Evolutionary conservation across 75 land plant species (phyloP), one percentile per base, ranked within the genome.

Genomic region (Picea glauca): DNA sequence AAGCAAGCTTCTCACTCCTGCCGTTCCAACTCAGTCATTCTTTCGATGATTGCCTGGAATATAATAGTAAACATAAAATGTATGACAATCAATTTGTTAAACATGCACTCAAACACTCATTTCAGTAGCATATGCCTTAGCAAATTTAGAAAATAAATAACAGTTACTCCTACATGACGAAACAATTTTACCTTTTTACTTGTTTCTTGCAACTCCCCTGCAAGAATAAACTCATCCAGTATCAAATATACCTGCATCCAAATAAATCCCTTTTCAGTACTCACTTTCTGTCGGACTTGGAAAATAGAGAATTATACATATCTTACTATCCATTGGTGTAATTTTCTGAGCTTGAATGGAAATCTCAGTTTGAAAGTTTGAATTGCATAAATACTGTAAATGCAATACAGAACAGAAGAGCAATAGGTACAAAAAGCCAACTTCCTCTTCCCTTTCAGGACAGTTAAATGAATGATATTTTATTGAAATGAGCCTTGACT

Each of bases 221-320:
- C 98, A 86, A 96, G 96, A 82, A 96, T 96, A 75, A 96, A 96
- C 80, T 96, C 98, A 68, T 96, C 98, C 62, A 96, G 77, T 82
- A 96, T 96, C 81, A 96, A 79, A 80, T 93, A 96, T 9, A 96
- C 98, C 98, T 95, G 88, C 31, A 77, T 63, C 30, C 40, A 56
- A 80, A 73, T 13, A 33, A 50, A 50, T 50, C 56, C 56, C 56
- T 50, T 50, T 50, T 50, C 2, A 50, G 56, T 50, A 9, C 56
- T 50, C 56, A 8, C 56, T 46, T 7, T 7, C 50, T 50, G 56
- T 50, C 56, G 11, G 11, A 11, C 56, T 50, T 50, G 1, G 56
- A 11, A 50, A 50, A 8, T 9, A 50, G 1, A 50, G 9, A 50
- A 8, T 50, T 50, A 50, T 50, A 8, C 1, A 12, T 9, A 50